Evolutionary conservation across 805 yeast genomes (phyloP).

Genomic region (Danielia oregonensis): DNA sequence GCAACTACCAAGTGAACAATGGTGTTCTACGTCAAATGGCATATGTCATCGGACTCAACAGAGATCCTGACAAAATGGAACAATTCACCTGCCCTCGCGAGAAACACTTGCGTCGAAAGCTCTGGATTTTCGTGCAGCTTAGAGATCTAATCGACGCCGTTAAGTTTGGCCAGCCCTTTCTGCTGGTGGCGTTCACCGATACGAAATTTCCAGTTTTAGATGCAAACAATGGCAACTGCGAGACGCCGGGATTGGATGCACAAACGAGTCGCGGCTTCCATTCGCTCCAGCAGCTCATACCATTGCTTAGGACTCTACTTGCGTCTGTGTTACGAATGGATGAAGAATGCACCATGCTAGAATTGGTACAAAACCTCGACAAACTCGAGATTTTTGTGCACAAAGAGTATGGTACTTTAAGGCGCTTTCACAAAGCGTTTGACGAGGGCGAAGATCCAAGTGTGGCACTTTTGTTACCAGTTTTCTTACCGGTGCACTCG

Average conservation of each 20-base stretch:
- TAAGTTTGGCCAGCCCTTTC: slow-evolving; percentile 12
- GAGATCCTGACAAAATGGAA: slow-evolving; percentile 14
- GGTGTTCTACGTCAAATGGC: slow-evolving; percentile 16
- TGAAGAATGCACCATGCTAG: slow-evolving; percentile 2
- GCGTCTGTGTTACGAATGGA: slow-evolving; percentile 4
- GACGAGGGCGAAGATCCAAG: slow-evolving; percentile 1
- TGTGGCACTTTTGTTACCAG: slow-evolving; percentile 3
- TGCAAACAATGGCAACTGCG: slow-evolving; percentile 5
- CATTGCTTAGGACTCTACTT: slow-evolving; percentile 4
- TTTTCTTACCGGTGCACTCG: slow-evolving; percentile 8
- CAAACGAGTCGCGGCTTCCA: slow-evolving; percentile 1
- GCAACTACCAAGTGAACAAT: slow-evolving; percentile 13
- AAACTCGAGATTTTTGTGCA: slow-evolving; percentile 7
- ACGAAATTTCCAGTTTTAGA: slow-evolving; percentile 7
- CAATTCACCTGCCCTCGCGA: slow-evolving; percentile 4
- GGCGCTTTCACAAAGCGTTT: slow-evolving; percentile 3
- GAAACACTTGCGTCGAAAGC: slow-evolving; percentile 13
- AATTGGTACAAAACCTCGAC: slow-evolving; percentile 8
- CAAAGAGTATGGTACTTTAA: slow-evolving; percentile 3
- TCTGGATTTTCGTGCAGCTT: slow-evolving; percentile 13
- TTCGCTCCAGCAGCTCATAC: slow-evolving; percentile 4
- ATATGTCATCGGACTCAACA: slow-evolving; percentile 12
- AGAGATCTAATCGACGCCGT: slow-evolving; percentile 11
- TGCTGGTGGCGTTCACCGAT: slow-evolving; percentile 8
- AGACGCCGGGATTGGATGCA: slow-evolving; percentile 4